Base-by-base conservation (phyloP, 768 basidiomycete species). In the Suillus variegatus region DNA sequence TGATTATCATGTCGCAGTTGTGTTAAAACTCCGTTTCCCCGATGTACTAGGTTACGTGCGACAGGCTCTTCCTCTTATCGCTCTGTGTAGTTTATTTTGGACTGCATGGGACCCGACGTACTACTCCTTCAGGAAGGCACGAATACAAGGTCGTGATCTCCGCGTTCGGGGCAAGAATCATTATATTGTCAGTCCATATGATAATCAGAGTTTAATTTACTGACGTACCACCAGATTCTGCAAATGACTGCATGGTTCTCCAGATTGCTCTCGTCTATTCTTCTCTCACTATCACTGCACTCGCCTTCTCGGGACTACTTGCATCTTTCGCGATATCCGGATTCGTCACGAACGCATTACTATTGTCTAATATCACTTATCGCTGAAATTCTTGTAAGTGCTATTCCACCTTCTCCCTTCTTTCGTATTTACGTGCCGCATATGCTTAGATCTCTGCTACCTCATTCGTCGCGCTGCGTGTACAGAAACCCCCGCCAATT, bases 21-120 rank as follows among this genome's bases (percentile, higher is more conserved):
- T 76, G 28, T 69, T 66, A 51, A 70, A 68, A 28, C 68, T 62
- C 49, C 36, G 65, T 28, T 74, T 72, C 40, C 70, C 76, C 8
- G 66, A 5, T 61, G 47, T 40, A 6, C 64, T 74, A 14, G 36
- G 64, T 1, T 55, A 74, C 41, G 54, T 79, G 46, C 70, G 76
- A 60, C 83, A 84, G 12, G 66, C 73, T 6, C 77, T 90, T 60
- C 88, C 91, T 3, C 36, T 81, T 4, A 52, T 91, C 22, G 77
- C 81, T 36, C 52, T 88, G 1, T 13, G 86, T 18, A 94, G 94
- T 22, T 72, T 95, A 18, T 71, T 90, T 7, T 96, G 94, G 90
- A 87, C 88, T 0, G 86, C 84, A 2, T 97, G 95, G 95, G 88
- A 97, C 73, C 94, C 93, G 14, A 91, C 91, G 22, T 94, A 94